These are phyloP conservation scores for Phytophthora boehmeriae DNA, from an alignment of 352 stramenopile species.

Conservation along the genomic window DNA sequence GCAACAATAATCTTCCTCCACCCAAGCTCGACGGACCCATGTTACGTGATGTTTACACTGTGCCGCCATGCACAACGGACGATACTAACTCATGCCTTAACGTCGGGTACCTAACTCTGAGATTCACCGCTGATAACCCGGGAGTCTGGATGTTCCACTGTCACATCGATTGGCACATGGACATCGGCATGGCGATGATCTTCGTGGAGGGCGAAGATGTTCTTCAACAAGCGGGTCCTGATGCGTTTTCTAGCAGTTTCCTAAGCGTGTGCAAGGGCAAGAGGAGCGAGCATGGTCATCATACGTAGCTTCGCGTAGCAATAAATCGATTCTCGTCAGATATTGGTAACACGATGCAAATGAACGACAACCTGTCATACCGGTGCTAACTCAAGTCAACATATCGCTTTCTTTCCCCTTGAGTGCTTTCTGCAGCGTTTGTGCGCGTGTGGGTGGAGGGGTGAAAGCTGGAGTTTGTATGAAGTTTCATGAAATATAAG, in stretches of 20 bases:
- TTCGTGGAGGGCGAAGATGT: slow-evolving; percentile 31
- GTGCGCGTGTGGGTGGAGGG: too few relatives aligned
- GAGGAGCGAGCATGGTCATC: too few relatives aligned
- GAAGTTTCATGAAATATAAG: too few relatives aligned
- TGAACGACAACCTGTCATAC: too few relatives aligned
- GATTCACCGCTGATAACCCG: slow-evolving; percentile 35
- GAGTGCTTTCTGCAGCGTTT: too few relatives aligned
- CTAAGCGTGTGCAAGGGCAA: slow-evolving; percentile 29
- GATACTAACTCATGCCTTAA: too few relatives aligned
- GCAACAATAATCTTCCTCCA: slow-evolving; percentile 14
- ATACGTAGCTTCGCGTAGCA: too few relatives aligned
- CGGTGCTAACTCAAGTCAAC: too few relatives aligned
- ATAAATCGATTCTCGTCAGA: too few relatives aligned
- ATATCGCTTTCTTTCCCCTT: too few relatives aligned
- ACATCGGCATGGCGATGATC: slow-evolving; percentile 35
- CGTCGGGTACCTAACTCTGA: slow-evolving; percentile 30
- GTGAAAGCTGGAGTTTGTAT: too few relatives aligned
- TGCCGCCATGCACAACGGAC: slow-evolving; percentile 22
- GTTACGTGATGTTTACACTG: slow-evolving; percentile 26
- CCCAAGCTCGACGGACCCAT: slow-evolving; percentile 27
- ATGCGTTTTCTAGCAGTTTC: slow-evolving; percentile 23
- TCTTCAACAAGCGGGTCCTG: slow-evolving; percentile 11
- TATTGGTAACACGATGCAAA: too few relatives aligned
- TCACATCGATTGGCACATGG: slow-evolving; percentile 43
- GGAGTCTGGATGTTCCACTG: slow-evolving; percentile 44